A percentile compares a stretch with the other conserved stretches of the same genome.
These are phyloP conservation scores for Stereocaulon alpinum DNA, from an alignment of 495 filamentous ascomycete species.

Conservation along the genomic window DNA sequence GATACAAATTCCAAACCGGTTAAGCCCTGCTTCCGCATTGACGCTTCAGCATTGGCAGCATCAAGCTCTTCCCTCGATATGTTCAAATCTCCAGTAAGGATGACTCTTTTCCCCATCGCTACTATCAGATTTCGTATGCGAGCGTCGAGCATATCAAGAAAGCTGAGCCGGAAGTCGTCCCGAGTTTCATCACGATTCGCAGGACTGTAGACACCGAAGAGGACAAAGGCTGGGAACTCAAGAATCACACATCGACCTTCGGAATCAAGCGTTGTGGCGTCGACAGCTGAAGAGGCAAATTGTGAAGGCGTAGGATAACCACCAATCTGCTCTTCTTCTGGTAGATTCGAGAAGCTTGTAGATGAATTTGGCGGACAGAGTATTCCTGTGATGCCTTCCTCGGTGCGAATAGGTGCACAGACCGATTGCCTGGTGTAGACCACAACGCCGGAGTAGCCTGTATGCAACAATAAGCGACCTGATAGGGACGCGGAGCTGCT, in stretches of 20 bases:
- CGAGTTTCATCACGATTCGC: conserved; percentile 78
- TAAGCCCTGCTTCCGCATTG: conserved; percentile 57
- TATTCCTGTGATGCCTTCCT: conserved; percentile 84
- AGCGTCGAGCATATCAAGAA: conserved; percentile 67
- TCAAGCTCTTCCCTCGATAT: conserved; percentile 69
- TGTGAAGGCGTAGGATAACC: conserved; percentile 71
- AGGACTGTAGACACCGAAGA: conserved; percentile 84
- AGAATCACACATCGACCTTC: conserved; percentile 90
- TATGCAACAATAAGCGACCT: conserved; percentile 8
- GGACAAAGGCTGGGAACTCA: conserved; percentile 89
- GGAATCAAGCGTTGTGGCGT: conserved; percentile 67
- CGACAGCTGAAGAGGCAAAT: conserved; percentile 47
- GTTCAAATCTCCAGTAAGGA: conserved; percentile 86
- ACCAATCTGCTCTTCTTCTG: conserved; percentile 73
- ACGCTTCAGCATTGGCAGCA: conserved; percentile 56
- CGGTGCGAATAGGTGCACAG: conserved; percentile 80
- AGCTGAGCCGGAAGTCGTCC: conserved; percentile 71
- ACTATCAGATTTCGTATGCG: conserved; percentile 76
- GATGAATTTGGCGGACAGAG: conserved; percentile 67
- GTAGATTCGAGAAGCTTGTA: conserved; percentile 64
- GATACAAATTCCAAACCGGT: conserved; percentile 61
- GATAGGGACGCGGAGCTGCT: not conserved
- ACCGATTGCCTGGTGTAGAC: conserved; percentile 87
- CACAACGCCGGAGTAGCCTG: conserved; percentile 93
- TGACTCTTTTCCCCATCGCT: conserved; percentile 67